Evolutionary conservation across 352 stramenopile genomes (phyloP).

Genomic region (Plasmopara muralis): DNA sequence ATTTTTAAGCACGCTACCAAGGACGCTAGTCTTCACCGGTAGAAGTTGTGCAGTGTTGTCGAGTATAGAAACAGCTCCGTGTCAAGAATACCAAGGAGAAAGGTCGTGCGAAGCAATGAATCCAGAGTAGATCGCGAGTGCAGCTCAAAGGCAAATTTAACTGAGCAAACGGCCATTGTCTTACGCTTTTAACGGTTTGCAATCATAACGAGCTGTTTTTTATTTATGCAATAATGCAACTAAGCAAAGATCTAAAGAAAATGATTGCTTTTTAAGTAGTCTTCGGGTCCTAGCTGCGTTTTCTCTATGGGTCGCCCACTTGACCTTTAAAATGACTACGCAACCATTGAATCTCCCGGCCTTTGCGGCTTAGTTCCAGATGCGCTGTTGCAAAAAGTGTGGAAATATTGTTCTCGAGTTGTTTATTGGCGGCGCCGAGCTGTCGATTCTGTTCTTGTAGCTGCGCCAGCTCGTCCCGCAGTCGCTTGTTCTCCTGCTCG

Average conservation of each 20-base stretch:
- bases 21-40: slow-evolving; percentile 10
- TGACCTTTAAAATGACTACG: slow-evolving; percentile 35
- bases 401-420: slow-evolving; percentile 70
- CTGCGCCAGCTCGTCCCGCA: slow-evolving; percentile 47
- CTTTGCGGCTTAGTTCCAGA: slow-evolving; percentile 70
- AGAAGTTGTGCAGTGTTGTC: slow-evolving; percentile 7
- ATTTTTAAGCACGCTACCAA: slow-evolving; percentile 22
- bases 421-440: slow-evolving; percentile 48
- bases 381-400: slow-evolving; percentile 47
- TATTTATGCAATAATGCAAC: no score
- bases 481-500: slow-evolving; percentile 44
- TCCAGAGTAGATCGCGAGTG: no score
- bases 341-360: slow-evolving; percentile 67
- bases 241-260: no score
- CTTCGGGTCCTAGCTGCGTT: no score
- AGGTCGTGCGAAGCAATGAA: no score
- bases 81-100: no score
- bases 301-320: neutral
- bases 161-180: no score
- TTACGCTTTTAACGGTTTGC: no score
- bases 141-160: no score
- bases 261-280: no score
- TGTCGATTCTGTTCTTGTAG: slow-evolving; percentile 57
- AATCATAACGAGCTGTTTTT: no score
- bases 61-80: neutral